These are phyloP conservation scores for Perilla frutescens DNA, from an alignment of 257 asterid genomes.

Conservation along the genomic window DNA sequence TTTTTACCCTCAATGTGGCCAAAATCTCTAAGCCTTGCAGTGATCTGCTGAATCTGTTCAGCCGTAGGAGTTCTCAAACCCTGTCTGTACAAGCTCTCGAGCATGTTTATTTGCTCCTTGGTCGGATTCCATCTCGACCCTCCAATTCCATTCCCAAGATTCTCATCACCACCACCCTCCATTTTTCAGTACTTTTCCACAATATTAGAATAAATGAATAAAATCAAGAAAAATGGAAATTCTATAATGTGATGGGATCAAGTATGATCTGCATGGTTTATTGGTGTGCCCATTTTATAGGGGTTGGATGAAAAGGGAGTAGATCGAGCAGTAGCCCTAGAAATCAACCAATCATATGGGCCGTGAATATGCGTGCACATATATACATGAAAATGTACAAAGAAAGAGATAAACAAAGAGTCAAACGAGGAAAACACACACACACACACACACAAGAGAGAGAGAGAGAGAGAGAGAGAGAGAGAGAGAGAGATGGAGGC, in stretches of 20 bases:
- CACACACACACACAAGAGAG: constrained; percentile 11
- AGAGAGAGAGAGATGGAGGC: constrained; percentile 26
- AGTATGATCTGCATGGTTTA: constrained; percentile 38
- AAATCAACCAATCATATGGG: constrained; percentile 49
- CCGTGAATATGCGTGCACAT: constrained; percentile 53
- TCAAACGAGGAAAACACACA: constrained; percentile 44
- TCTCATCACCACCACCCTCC: not conserved
- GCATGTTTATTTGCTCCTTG: constrained; percentile 80
- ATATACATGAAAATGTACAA: not conserved
- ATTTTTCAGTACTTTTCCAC: not conserved
- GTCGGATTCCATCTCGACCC: constrained; percentile 48
- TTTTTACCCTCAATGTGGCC: constrained; percentile 91
- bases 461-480: not conserved
- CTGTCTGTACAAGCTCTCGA: constrained; percentile 70
- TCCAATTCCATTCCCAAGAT: constrained; percentile 39
- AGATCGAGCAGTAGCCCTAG: constrained; percentile 29
- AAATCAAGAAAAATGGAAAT: not conserved
- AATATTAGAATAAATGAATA: not conserved
- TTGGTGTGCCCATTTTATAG: constrained; percentile 37
- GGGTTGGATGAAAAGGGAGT: constrained; percentile 33
- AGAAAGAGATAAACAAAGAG: constrained; percentile 53
- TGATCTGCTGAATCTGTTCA: constrained; percentile 80
- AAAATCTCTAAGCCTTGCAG: constrained; percentile 55
- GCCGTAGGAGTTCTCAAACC: constrained; percentile 87
- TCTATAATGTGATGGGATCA: not conserved